A percentile compares a stretch with the other conserved stretches of the same genome.
phyloP scores from a whole-genome alignment of 2,329 filamentous ascomycete genomes.

The Graphilbum sp. region DNA sequence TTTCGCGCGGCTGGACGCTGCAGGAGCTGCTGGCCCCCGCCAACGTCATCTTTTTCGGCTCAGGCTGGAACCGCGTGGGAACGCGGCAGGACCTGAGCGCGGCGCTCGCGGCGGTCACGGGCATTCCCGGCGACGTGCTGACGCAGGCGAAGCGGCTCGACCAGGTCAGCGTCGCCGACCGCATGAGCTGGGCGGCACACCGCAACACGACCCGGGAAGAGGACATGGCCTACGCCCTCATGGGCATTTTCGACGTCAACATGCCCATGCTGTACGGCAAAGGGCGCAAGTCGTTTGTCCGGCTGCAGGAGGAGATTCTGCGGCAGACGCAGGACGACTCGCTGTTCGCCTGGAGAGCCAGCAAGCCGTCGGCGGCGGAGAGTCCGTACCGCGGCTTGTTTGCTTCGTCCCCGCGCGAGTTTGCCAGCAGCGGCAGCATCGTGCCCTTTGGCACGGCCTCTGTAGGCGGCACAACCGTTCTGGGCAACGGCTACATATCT shows the following conservation, averaged over 20 bases:
- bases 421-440: too few relatives aligned
- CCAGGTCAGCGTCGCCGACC: conserved; percentile 8
- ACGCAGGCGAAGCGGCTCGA: neutral
- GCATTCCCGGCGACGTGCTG: conserved; percentile 4
- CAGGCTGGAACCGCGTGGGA: neutral
- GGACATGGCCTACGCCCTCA: conserved; percentile 15
- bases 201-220: conserved; percentile 12
- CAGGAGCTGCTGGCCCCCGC: conserved; percentile 45
- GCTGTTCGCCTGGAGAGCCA: conserved; percentile 4
- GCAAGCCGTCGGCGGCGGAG: too few relatives aligned
- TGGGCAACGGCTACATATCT: too few relatives aligned
- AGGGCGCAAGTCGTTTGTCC: conserved; percentile 12
- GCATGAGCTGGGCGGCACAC: conserved; percentile 16
- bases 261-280: conserved; percentile 18
- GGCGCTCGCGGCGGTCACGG: conserved; percentile 4
- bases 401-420: too few relatives aligned
- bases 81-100: neutral
- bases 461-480: too few relatives aligned
- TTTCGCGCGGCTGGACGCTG: conserved; percentile 37
- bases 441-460: too few relatives aligned
- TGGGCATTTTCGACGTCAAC: conserved; percentile 17
- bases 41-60: conserved; percentile 13
- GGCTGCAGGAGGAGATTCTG: conserved; percentile 14
- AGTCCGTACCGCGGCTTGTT: too few relatives aligned
- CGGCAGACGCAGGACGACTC: conserved; percentile 2